Conservation (phyloP, 768 basidiomycete genomes). For the Calocybe indica region DNA sequence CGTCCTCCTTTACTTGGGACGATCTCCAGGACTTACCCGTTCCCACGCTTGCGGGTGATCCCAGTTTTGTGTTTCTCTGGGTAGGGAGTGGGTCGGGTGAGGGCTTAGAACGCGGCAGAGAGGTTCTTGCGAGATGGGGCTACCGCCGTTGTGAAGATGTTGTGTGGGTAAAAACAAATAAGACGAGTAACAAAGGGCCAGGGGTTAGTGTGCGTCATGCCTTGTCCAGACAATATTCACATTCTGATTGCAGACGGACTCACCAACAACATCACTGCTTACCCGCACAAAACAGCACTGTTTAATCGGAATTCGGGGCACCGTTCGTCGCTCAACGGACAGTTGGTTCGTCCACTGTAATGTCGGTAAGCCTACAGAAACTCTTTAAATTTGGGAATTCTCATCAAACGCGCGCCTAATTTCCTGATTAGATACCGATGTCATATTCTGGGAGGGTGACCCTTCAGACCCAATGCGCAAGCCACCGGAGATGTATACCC, state of each 20-base stretch:
- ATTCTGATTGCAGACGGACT: constrained; percentile 54
- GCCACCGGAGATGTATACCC: constrained; percentile 92
- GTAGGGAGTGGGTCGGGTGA: constrained; percentile 88
- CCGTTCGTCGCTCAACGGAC: constrained; percentile 90
- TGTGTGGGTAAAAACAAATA: constrained; percentile 97
- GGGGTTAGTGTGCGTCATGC: constrained; percentile 43
- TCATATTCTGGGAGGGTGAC: constrained; percentile 96
- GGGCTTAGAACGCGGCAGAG: constrained; percentile 87
- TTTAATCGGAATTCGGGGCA: constrained; percentile 94
- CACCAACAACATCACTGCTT: constrained; percentile 79
- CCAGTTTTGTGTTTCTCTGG: constrained; percentile 94
- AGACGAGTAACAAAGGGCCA: constrained; percentile 61
- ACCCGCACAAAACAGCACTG: constrained; percentile 95
- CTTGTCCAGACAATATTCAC: constrained; percentile 3
- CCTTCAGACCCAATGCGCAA: constrained; percentile 74
- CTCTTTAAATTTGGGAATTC: constrained; percentile 5
- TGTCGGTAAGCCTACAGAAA: constrained; percentile 58
- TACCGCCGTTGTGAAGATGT: constrained; percentile 95
- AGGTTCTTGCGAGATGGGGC: constrained; percentile 90
- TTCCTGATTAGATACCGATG: constrained; percentile 75
- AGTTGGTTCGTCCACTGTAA: constrained; percentile 98
- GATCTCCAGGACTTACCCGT: constrained; percentile 79
- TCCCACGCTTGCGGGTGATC: constrained; percentile 79
- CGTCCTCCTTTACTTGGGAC: constrained; percentile 82
- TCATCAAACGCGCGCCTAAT: constrained; percentile 5